phyloP scores from a whole-genome alignment of 2,329 filamentous ascomycete species.

The Cladobotryum mycophilum region DNA sequence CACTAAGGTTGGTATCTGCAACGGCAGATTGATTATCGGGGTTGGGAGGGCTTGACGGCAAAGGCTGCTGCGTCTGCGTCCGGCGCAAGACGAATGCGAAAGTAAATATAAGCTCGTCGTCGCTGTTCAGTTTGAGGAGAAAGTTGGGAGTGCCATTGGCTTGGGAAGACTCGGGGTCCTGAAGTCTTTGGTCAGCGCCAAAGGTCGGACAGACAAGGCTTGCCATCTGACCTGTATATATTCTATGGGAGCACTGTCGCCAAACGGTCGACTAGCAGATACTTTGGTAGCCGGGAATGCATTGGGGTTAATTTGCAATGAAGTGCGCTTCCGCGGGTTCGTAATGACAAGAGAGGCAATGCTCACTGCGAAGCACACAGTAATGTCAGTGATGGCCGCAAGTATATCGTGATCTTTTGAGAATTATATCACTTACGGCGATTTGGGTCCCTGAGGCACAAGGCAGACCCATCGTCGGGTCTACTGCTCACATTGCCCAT shows the following conservation, averaged over 20 bases:
- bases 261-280: slow-evolving; percentile 61
- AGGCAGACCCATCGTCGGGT: slow-evolving; percentile 70
- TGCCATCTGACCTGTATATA: slow-evolving; percentile 72
- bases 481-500: slow-evolving; percentile 94
- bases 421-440: slow-evolving; percentile 59
- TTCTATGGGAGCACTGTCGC: slow-evolving; percentile 74
- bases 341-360: slow-evolving; percentile 78
- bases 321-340: slow-evolving; percentile 69
- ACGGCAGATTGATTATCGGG: slow-evolving; percentile 42
- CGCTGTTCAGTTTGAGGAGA: slow-evolving; percentile 78
- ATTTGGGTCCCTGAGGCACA: slow-evolving; percentile 87
- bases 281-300: slow-evolving; percentile 78
- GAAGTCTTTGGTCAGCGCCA: slow-evolving; percentile 10
- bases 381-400: slow-evolving; percentile 14
- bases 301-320: slow-evolving; percentile 78
- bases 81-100: slow-evolving; percentile 81
- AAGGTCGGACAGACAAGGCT: slow-evolving; percentile 13
- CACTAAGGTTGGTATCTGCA: slow-evolving; percentile 72
- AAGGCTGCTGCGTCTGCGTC: slow-evolving; percentile 24
- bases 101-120: slow-evolving; percentile 87
- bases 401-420: background rate
- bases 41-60: slow-evolving; percentile 37
- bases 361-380: slow-evolving; percentile 62
- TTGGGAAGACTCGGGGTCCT: slow-evolving; percentile 69
- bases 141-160: slow-evolving; percentile 57